Conservation (phyloP, 2,329 filamentous ascomycete genomes). For the Cladosporium sp. region DNA sequence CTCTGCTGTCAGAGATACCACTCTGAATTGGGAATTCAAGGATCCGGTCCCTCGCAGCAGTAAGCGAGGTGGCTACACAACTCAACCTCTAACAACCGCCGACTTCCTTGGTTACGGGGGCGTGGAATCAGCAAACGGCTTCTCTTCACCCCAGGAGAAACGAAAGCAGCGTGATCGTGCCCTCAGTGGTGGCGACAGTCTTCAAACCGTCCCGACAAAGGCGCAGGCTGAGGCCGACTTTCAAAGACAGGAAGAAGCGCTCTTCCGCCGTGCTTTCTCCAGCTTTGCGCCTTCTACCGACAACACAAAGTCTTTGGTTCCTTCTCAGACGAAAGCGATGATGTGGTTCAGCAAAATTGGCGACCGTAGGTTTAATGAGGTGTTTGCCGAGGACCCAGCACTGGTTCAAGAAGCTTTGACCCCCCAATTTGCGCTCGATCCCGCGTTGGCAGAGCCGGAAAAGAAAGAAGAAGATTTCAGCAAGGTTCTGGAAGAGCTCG, state of each 20-base stretch:
- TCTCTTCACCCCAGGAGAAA: slow-evolving; percentile 59
- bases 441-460: slow-evolving; percentile 33
- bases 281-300: slow-evolving; percentile 75
- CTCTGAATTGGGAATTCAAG: slow-evolving; percentile 44
- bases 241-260: slow-evolving; percentile 62
- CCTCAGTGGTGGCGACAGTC: slow-evolving; percentile 61
- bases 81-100: slow-evolving; percentile 61
- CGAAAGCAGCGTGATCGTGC: slow-evolving; percentile 68
- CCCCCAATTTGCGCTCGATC: slow-evolving; percentile 33
- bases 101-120: slow-evolving; percentile 59
- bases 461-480: slow-evolving; percentile 32
- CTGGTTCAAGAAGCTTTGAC: slow-evolving; percentile 32
- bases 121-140: slow-evolving; percentile 39
- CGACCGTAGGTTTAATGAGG: slow-evolving; percentile 60
- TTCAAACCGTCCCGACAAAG: slow-evolving; percentile 20
- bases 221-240: slow-evolving; percentile 34
- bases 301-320: slow-evolving; percentile 65
- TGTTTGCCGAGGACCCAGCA: slow-evolving; percentile 53
- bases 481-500: slow-evolving; percentile 23
- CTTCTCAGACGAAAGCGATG: slow-evolving; percentile 62
- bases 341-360: slow-evolving; percentile 75
- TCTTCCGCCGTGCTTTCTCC: slow-evolving; percentile 74
- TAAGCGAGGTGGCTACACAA: slow-evolving; percentile 57
- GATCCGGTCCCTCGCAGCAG: slow-evolving; percentile 26
- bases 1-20: slow-evolving; percentile 56